Conservation (phyloP, 805 yeast genomes). For the Metschnikowia similis region DNA sequence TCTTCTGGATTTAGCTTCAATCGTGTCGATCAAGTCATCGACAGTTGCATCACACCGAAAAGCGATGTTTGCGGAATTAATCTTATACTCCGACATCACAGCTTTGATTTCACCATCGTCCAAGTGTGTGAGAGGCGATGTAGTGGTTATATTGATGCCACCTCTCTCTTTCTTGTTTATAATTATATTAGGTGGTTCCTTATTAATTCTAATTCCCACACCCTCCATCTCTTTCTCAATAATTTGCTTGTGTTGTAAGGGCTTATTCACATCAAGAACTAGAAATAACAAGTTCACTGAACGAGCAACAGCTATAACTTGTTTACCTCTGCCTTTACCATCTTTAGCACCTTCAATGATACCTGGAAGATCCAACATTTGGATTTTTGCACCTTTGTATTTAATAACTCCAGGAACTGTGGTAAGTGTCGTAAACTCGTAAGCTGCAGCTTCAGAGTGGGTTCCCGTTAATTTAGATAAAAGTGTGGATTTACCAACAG, state of each 20-base stretch:
- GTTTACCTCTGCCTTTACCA: constrained; percentile 90
- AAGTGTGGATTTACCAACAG: constrained; percentile 87
- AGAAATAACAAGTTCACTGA: constrained; percentile 91
- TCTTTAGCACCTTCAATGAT: constrained; percentile 89
- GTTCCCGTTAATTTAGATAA: constrained; percentile 90
- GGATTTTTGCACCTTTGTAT: constrained; percentile 96
- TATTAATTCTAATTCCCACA: constrained; percentile 91
- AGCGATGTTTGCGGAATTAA: constrained; percentile 93
- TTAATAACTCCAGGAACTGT: constrained; percentile 96
- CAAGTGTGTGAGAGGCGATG: constrained; percentile 87
- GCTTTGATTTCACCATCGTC: constrained; percentile 93
- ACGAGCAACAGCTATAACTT: constrained; percentile 98
- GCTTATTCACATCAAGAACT: constrained; percentile 94
- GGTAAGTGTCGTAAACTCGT: constrained; percentile 95
- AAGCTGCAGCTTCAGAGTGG: constrained; percentile 95
- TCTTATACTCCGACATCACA: constrained; percentile 91
- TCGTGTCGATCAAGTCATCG: constrained; percentile 90
- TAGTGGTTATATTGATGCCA: constrained; percentile 88
- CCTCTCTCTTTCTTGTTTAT: constrained; percentile 94
- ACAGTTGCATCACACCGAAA: constrained; percentile 97
- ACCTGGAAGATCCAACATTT: constrained; percentile 90
- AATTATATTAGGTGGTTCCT: constrained; percentile 86
- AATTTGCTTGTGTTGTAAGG: constrained; percentile 87
- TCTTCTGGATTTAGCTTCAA: constrained; percentile 85
- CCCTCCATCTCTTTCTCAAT: constrained; percentile 96